Base-by-base conservation (phyloP, 2,329 filamentous ascomycete genomes). In the Chaetomiaceae sp. region DNA sequence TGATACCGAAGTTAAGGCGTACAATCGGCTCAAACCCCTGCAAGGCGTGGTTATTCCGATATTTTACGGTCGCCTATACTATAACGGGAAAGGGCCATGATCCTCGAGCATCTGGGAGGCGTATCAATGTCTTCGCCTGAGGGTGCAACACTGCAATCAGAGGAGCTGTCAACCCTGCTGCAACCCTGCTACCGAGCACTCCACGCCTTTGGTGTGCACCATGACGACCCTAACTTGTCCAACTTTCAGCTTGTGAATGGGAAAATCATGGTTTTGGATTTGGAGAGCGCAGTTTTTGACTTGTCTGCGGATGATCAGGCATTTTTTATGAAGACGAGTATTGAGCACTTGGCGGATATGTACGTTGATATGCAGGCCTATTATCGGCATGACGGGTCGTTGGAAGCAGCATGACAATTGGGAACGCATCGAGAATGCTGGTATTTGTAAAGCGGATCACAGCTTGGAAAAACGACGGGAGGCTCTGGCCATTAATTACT, bases 121-220 rank as follows among this genome's bases (percentile, higher is more conserved):
- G 21, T 53, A 10, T 52, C 53, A 5, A 16, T 56, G 21, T 29
- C 20, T 11, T 43, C 40, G n/a, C 44, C 53, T 2, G 45, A 49
- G 37, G 45, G 45, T 3, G 36, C 37, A 25, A 56, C 44, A 2
- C 7, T 52, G 5, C 21, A 5, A 5, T 36, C 36, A 36, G 43
- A 52, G 27, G 46, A 56, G 41, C 47, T 56, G 30, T 51, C 53
- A 9, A 29, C 5, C 5, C 18, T 48, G 38, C 21, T 55, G 13
- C 48, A 55, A 27, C 44, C 29, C 29, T 51, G 38, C 33, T 48
- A 52, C 44, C 44, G 13, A 33, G 38, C 44, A 32, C 14, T 55
- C 30, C 42, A 45, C 20, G 25, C 29, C 6, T 45, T 34, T 16
- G n/a, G 16, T 1, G 42, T 33, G 13, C 42, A 44, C 13, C 20